phyloP scores from a whole-genome alignment of 345 rosid species.

The Eucalyptus regnans region DNA sequence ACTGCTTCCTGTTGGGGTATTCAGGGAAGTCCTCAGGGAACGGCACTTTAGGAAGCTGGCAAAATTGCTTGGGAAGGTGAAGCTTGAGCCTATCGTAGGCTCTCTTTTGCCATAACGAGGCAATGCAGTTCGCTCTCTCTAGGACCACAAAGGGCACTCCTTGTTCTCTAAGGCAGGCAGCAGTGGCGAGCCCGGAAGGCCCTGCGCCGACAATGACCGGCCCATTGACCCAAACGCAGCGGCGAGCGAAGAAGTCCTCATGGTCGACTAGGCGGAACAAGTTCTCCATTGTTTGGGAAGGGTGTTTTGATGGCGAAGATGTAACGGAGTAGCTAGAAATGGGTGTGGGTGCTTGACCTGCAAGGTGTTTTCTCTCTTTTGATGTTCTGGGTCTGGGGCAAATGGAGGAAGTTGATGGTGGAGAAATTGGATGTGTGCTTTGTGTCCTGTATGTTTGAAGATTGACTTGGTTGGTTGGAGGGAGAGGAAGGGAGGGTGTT shows the following conservation, averaged over 20 bases:
- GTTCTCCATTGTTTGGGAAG: not conserved
- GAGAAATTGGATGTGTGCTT: not conserved
- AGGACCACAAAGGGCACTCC: constrained; percentile 37
- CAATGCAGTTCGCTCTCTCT: constrained; percentile 32
- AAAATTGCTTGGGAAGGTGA: constrained; percentile 43
- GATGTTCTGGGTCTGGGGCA: not conserved
- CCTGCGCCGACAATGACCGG: constrained; percentile 33
- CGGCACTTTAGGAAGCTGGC: constrained; percentile 36
- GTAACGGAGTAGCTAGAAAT: not conserved
- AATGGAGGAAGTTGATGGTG: not conserved
- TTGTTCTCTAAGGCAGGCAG: constrained; percentile 32
- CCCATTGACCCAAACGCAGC: constrained; percentile 28
- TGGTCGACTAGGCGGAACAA: not conserved
- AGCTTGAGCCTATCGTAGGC: constrained; percentile 41
- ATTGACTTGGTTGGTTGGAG: not conserved
- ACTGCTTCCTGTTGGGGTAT: constrained; percentile 25
- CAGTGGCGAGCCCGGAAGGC: constrained; percentile 28
- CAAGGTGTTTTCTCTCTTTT: not conserved
- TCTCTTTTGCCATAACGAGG: constrained; percentile 37
- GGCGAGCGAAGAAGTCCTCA: not conserved
- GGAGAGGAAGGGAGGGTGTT: not conserved
- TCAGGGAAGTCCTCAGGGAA: constrained; percentile 30
- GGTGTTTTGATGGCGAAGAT: not conserved
- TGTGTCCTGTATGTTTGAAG: not conserved
- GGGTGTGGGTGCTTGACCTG: not conserved